Evolutionary conservation across 148 eudicot species (phyloP).

Genomic region (Polygonum maritimum): DNA sequence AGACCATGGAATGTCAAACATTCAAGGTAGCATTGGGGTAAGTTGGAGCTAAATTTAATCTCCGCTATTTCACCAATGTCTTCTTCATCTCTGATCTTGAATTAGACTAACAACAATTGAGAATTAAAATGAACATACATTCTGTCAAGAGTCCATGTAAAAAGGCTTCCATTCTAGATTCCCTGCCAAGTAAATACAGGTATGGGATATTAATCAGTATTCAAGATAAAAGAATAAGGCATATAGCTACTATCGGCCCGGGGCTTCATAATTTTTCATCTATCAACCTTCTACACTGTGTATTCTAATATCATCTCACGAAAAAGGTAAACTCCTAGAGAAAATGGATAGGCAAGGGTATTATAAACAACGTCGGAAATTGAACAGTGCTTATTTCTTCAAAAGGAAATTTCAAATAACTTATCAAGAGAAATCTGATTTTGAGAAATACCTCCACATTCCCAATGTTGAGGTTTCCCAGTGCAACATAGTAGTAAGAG

Average conservation of each 20-base stretch:
- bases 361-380: not conserved
- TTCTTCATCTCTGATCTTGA: not conserved
- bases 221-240: not conserved
- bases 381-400: not conserved
- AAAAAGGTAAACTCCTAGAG: not conserved
- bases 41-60: too few relatives aligned
- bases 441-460: conserved; percentile 34
- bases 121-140: too few relatives aligned
- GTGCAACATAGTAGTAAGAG: conserved; percentile 59
- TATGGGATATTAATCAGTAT: not conserved
- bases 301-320: not conserved
- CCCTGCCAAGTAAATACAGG: not conserved
- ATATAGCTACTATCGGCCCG: not conserved
- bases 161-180: not conserved
- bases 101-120: not conserved
- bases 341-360: not conserved
- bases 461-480: conserved; percentile 58
- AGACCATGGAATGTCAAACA: not conserved
- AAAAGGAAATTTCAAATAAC: not conserved
- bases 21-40: not conserved
- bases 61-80: not conserved
- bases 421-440: not conserved
- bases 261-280: not conserved
- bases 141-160: not conserved
- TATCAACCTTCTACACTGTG: not conserved